These are phyloP conservation scores for Pyrus betulifolia DNA, from an alignment of 306 rosid species.

Conservation along the genomic window DNA sequence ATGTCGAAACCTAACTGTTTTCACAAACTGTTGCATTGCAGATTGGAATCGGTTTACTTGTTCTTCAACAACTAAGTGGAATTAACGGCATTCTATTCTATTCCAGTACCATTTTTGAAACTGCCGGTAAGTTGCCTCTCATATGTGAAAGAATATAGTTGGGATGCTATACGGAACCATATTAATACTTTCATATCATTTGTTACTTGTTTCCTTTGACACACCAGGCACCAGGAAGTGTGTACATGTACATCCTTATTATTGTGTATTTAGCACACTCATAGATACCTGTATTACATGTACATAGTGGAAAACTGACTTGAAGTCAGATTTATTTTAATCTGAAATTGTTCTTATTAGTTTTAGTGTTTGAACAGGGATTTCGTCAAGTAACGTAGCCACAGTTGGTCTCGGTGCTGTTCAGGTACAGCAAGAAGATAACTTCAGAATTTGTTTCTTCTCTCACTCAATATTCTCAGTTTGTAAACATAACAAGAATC, in stretches of 20 bases:
- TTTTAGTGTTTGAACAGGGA: conserved; percentile 40
- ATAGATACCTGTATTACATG: neutral
- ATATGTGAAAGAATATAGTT: neutral
- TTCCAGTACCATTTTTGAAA: conserved; percentile 68
- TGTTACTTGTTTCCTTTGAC: neutral
- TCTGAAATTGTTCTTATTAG: conserved; percentile 11
- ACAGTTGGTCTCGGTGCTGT: conserved; percentile 83
- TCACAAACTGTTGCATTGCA: conserved; percentile 30
- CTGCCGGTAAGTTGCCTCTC: conserved; percentile 43
- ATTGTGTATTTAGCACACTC: neutral
- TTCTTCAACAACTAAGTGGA: conserved; percentile 92
- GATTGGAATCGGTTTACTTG: conserved; percentile 91
- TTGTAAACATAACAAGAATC: conserved; percentile 15
- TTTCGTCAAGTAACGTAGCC: conserved; percentile 63
- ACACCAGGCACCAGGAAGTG: neutral
- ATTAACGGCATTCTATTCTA: conserved; percentile 82
- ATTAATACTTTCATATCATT: neutral
- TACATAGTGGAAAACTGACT: neutral
- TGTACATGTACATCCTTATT: neutral
- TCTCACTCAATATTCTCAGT: conserved; percentile 12
- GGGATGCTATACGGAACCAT: neutral
- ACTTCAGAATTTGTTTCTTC: neutral
- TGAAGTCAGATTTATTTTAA: neutral
- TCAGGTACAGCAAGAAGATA: conserved; percentile 54
- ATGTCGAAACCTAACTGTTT: conserved; percentile 10